A percentile compares a stretch with the other conserved stretches of the same genome.
Evolutionary conservation across 164 flowering plant genomes (phyloP).

Genomic region (Aristolochia californica): DNA sequence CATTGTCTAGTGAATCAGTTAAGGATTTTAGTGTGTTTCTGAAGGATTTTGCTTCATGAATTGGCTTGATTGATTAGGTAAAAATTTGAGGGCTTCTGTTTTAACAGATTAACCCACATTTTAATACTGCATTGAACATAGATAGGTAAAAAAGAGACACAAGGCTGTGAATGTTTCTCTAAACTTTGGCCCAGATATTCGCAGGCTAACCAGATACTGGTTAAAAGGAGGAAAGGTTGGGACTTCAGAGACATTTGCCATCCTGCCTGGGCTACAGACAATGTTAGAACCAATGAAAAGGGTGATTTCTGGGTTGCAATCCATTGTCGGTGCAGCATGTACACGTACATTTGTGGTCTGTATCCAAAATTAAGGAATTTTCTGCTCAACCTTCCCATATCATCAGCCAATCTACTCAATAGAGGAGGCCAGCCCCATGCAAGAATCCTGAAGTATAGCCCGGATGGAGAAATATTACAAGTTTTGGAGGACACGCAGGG

Average conservation of each 20-base stretch:
- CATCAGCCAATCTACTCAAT: slow-evolving; percentile 31
- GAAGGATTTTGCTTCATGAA: too few relatives aligned
- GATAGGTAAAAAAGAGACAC: too few relatives aligned
- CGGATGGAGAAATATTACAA: slow-evolving; percentile 60
- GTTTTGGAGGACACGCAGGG: slow-evolving; percentile 76
- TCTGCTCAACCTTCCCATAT: slow-evolving; percentile 65
- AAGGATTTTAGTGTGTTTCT: too few relatives aligned
- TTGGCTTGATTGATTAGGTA: too few relatives aligned
- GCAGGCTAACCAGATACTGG: slow-evolving; percentile 67
- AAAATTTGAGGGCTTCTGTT: too few relatives aligned
- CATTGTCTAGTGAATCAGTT: too few relatives aligned
- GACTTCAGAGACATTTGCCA: slow-evolving; percentile 53
- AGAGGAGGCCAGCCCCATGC: slow-evolving; percentile 54
- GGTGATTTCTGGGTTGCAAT: slow-evolving; percentile 95
- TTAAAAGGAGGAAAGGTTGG: slow-evolving; percentile 86
- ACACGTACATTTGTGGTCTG: slow-evolving; percentile 18
- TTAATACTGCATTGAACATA: too few relatives aligned
- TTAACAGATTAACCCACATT: too few relatives aligned
- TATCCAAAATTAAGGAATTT: slow-evolving; percentile 45
- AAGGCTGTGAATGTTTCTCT: too few relatives aligned
- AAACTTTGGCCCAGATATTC: too few relatives aligned
- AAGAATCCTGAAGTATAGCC: slow-evolving; percentile 46
- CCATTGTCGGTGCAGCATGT: slow-evolving; percentile 41
- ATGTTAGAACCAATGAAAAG: slow-evolving; percentile 63
- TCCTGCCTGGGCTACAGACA: slow-evolving; percentile 86